Base-by-base conservation (phyloP, 495 filamentous ascomycete species). In the Pyrenopolyporus hunteri region DNA sequence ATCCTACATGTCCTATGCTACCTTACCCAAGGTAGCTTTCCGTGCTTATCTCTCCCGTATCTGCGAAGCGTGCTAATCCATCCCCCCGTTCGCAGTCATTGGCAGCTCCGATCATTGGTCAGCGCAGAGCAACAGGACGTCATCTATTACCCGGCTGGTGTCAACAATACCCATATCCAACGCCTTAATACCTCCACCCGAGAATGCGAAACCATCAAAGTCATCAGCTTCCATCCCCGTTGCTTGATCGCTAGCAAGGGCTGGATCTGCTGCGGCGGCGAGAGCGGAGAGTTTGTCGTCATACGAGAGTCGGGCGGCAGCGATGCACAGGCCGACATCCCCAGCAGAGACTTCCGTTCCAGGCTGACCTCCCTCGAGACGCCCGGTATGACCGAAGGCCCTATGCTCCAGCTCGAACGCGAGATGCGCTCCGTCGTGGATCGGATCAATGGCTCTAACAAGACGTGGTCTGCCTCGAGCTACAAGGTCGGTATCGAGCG, bases 81-180 rank as follows among this genome's bases (percentile, higher is more conserved):
- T 28, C 29, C 53, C 42, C 26, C 26, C 14, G 19, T 42, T 23
- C 23, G 37, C 57, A 97, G 93, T 61, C 94, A 98, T 73, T 89
- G 87, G 79, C 94, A 98, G 75, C 83, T 98, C 42, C 90, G 92
- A 45, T 92, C 95, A 64, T 86, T 96, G 61, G 88, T 98, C 68
- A 93, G 89, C 72, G 88, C 86, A 23, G 87, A 90, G 48, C 83
- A 87, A 54, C 82, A 85, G 17, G 84, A 91, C 74, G 72, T 85
- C 60, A 82, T 98, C 63, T 96, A 92, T 78, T 94, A 93, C 64
- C 90, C 91, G 45, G 84, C 82, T 67, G 86, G 88, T 45, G 73
- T 82, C 62, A 73, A 73, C 58, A 74, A 71, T 49, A 66, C 59
- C 23, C 83, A 92, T 40, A 80, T 98, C 33, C 91, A 87, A 72